Conservation (phyloP, 2,329 filamentous ascomycete genomes). For the Ceratocystis cacaofunesta region DNA sequence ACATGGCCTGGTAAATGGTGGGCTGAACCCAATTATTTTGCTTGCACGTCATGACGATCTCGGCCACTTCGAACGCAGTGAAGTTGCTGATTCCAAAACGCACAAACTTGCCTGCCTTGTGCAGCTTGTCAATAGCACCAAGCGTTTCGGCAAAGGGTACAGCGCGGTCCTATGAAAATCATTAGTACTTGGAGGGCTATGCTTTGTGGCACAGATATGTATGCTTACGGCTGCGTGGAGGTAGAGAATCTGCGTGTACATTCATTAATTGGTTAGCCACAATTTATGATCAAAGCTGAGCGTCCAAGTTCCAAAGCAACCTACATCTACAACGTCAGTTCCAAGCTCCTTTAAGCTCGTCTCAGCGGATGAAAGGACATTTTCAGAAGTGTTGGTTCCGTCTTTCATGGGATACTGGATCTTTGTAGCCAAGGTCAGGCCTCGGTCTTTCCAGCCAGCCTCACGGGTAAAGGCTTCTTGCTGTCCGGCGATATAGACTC, state of each 20-base stretch:
- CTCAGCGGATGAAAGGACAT: conserved; percentile 50
- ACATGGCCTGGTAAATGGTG: conserved; percentile 78
- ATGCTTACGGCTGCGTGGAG: conserved; percentile 47
- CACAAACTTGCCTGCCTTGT: conserved; percentile 76
- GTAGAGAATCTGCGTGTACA: conserved; percentile 45
- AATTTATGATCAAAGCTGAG: not conserved
- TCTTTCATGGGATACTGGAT: conserved; percentile 44
- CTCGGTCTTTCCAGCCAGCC: conserved; percentile 64
- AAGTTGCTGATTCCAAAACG: conserved; percentile 70
- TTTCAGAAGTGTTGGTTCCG: conserved; percentile 47
- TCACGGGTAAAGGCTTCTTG: conserved; percentile 69
- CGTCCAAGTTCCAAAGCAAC: conserved; percentile 18
- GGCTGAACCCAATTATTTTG: conserved; percentile 70
- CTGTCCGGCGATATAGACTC: conserved; percentile 52
- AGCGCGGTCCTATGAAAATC: conserved; percentile 35
- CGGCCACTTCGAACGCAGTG: conserved; percentile 75
- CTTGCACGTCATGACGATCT: conserved; percentile 65
- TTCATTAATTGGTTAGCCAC: not conserved
- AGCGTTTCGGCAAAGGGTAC: conserved; percentile 70
- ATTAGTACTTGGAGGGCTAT: conserved; percentile 21
- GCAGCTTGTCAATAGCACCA: conserved; percentile 60
- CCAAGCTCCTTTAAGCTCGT: conserved; percentile 56
- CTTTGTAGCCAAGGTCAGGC: conserved; percentile 67
- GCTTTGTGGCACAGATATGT: not conserved
- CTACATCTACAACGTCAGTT: conserved; percentile 55